Percentiles rank a stretch among this genome's conserved stretches.
These are phyloP conservation scores for Diplodia seriata DNA, from an alignment of 2,329 filamentous ascomycete genomes.

Conservation along the genomic window DNA sequence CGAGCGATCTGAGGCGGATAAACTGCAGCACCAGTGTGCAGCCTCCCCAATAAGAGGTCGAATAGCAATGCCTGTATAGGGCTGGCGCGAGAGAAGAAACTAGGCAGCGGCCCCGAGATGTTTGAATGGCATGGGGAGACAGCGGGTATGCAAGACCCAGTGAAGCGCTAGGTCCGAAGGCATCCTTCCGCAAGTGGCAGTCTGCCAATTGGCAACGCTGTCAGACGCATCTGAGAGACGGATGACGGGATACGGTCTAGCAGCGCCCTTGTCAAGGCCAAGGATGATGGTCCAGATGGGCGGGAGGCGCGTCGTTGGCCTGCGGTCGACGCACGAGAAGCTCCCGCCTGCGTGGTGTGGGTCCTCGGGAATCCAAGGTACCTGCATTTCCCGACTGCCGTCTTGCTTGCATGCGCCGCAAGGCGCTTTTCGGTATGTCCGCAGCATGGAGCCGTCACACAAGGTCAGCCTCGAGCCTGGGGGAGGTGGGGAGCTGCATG, in stretches of 20 bases:
- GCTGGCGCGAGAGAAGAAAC: conserved; percentile 1
- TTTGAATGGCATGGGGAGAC: not conserved
- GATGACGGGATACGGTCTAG: conserved; percentile 13
- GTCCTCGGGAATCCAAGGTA: conserved; percentile 22
- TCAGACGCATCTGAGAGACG: conserved; percentile 1
- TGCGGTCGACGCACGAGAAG: conserved; percentile 24
- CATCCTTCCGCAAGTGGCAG: not conserved
- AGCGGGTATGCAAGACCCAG: conserved; percentile 8
- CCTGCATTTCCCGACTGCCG: conserved; percentile 26
- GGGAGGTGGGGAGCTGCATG: too few species aligned
- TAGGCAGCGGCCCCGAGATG: conserved; percentile 21
- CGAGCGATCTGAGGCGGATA: not conserved
- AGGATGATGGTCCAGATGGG: conserved; percentile 10
- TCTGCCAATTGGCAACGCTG: conserved; percentile 5
- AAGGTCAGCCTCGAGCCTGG: conserved; percentile 6
- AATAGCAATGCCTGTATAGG: not conserved
- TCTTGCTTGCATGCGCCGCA: conserved; percentile 21
- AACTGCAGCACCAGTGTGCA: not conserved
- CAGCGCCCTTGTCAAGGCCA: too few species aligned
- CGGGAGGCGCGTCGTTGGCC: conserved; percentile 1
- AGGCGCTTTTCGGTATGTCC: conserved; percentile 25
- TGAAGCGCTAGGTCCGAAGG: conserved; percentile 5
- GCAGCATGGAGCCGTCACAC: not conserved
- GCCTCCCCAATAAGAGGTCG: not conserved
- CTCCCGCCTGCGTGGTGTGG: conserved; percentile 18